Conservation (phyloP, 2,329 filamentous ascomycete species). For the Aulographum hederae region DNA sequence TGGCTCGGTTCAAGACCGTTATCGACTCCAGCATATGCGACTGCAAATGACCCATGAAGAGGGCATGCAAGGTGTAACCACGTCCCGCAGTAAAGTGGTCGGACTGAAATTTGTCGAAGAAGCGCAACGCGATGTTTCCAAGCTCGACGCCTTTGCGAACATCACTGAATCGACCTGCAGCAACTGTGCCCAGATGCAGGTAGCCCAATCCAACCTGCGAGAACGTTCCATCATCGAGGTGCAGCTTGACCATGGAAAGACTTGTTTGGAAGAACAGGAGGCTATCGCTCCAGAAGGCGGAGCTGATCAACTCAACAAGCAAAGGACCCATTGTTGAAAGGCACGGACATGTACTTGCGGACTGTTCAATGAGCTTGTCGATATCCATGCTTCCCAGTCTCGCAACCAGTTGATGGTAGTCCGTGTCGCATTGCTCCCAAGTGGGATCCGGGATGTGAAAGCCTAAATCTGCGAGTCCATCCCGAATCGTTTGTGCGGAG, state of each 20-base stretch:
- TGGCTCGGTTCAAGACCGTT: slow-evolving; percentile 41
- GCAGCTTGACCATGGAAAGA: slow-evolving; percentile 47
- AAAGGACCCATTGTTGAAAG: slow-evolving; percentile 50
- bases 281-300: slow-evolving; percentile 56
- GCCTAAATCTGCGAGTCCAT: slow-evolving; percentile 52
- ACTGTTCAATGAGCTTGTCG: slow-evolving; percentile 25
- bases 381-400: slow-evolving; percentile 25
- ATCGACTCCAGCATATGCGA: slow-evolving; percentile 41
- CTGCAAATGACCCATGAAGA: slow-evolving; percentile 54
- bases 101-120: slow-evolving; percentile 46
- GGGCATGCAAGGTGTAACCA: slow-evolving; percentile 49
- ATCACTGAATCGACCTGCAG: slow-evolving; percentile 53
- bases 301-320: slow-evolving; percentile 48
- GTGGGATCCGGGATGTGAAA: slow-evolving; percentile 46
- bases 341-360: slow-evolving; percentile 29
- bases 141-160: slow-evolving; percentile 48
- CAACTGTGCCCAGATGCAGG: slow-evolving; percentile 48
- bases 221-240: slow-evolving; percentile 44
- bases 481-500: slow-evolving; percentile 52
- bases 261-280: slow-evolving; percentile 56
- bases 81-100: slow-evolving; percentile 46
- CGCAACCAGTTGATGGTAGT: slow-evolving; percentile 38
- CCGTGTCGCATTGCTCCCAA: slow-evolving; percentile 59
- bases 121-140: slow-evolving; percentile 40
- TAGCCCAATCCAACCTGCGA: slow-evolving; percentile 53